Evolutionary conservation across 768 basidiomycete species (phyloP), one percentile per base, ranked within the genome.

Genomic region (Boletus vermiculosoides): DNA sequence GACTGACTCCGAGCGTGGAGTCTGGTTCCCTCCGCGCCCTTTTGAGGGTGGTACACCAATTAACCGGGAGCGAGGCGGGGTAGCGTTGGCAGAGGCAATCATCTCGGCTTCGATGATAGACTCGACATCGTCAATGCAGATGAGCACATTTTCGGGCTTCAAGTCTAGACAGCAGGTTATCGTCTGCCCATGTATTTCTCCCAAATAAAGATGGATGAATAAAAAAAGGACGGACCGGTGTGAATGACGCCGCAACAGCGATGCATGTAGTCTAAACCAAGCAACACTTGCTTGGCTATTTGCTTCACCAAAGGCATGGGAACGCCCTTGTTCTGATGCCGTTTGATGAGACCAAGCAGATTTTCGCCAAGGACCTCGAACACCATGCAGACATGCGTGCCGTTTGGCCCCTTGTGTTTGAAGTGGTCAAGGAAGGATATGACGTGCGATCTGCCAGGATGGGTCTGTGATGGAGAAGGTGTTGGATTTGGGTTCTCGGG

Each of bases 341-440:
- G 85, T 75, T 97, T 98, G 82, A 98, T 97, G 65, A 99, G 83
- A 5, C 90, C 94, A 3, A 98, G 83, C 3, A 99, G 79, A 71
- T 96, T 98, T 76, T 99, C 96, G 58, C 96, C 97, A 10, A 99
- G 83, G 25, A 98, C 97, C 73, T 99, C 97, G 67, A 98, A 98
- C 15, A 97, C 94, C 97, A 99, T 98, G 81, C 97, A 98, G 63
- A 99, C 91, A 74, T 99, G 97, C 16, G 84, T 88, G 37, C 97
- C 97, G 71, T 99, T 97, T 11, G 94, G 94, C 1, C 97, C 97
- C 59, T 90, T 90, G 75, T 98, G 97, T 28, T 88, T 83, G 73
- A 99, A 99, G 71, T 98, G 94, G 77, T 99, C 96, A 46, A 98
- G 88, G 72, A 98, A 93, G 15, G 90, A 92, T 72, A 99, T 95